These are phyloP conservation scores for Phytophthora pluvialis DNA, from an alignment of 352 stramenopile genomes.

Conservation along the genomic window DNA sequence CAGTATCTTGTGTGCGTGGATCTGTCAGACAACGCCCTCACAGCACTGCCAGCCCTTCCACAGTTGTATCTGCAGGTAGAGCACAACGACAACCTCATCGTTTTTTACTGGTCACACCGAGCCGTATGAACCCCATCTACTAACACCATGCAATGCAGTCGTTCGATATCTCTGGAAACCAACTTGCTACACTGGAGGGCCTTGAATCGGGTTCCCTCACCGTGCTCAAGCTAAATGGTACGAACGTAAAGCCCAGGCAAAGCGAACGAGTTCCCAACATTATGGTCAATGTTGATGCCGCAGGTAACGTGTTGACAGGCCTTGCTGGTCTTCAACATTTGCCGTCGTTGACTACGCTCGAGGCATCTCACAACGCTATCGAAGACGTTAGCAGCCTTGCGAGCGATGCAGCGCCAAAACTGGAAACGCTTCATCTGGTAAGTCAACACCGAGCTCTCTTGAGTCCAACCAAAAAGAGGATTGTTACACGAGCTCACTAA, in stretches of 20 bases:
- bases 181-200: conserved; percentile 61
- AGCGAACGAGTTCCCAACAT: background rate
- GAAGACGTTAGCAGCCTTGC: conserved; percentile 48
- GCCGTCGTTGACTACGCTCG: conserved; percentile 57
- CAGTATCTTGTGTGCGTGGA: conserved; percentile 67
- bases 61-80: conserved; percentile 69
- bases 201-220: conserved; percentile 55
- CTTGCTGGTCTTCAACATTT: conserved; percentile 56
- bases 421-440: conserved; percentile 67
- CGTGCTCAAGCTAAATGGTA: conserved; percentile 72
- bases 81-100: background rate
- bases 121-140: background rate
- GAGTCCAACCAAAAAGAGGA: too few species aligned
- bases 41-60: conserved; percentile 39
- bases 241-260: background rate
- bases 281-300: background rate
- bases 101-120: background rate
- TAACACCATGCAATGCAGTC: conserved; percentile 34
- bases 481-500: too few species aligned
- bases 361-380: conserved; percentile 63
- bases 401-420: conserved; percentile 43
- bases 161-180: conserved; percentile 73
- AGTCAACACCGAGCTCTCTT: background rate
- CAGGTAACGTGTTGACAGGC: conserved; percentile 59
- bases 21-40: conserved; percentile 63